Conservation (phyloP, 495 filamentous ascomycete species). For the Neurospora sp. region DNA sequence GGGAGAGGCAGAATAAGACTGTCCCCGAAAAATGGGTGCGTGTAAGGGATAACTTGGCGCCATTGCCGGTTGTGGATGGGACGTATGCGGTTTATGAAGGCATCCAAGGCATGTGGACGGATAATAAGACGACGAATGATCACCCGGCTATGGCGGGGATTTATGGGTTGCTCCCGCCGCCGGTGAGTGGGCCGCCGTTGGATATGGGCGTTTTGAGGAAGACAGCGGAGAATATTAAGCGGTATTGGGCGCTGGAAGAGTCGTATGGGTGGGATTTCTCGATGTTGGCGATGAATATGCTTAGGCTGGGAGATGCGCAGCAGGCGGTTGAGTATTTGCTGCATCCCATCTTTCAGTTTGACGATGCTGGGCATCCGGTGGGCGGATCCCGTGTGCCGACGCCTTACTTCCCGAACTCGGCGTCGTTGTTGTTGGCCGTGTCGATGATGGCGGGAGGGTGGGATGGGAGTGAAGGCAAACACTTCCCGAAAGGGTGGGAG, state of each 20-base stretch:
- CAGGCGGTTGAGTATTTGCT: conserved; percentile 40
- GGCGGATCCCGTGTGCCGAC: conserved; percentile 43
- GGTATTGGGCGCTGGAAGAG: conserved; percentile 37
- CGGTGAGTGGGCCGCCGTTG: conserved; percentile 24
- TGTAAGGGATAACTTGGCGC: conserved; percentile 36
- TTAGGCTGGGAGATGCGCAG: conserved; percentile 34
- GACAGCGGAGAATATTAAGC: conserved; percentile 34
- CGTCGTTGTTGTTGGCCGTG: conserved; percentile 37
- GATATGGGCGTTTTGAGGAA: conserved; percentile 30
- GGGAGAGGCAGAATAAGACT: conserved; percentile 23
- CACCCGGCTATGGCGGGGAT: conserved; percentile 42
- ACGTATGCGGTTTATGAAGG: conserved; percentile 43
- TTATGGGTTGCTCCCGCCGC: conserved; percentile 40
- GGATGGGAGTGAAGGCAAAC: conserved; percentile 33
- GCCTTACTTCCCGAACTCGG: conserved; percentile 44
- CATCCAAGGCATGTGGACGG: conserved; percentile 37
- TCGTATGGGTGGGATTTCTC: conserved; percentile 46
- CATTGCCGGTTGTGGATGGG: conserved; percentile 32
- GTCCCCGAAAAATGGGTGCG: conserved; percentile 28
- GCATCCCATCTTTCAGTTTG: conserved; percentile 36
- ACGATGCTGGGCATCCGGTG: conserved; percentile 43
- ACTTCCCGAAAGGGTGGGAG: conserved; percentile 37
- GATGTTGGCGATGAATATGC: conserved; percentile 44
- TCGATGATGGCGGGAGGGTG: conserved; percentile 48
- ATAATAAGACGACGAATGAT: conserved; percentile 32